Base-by-base conservation (phyloP, 2,329 filamentous ascomycete genomes). In the Cadophora gregata region DNA sequence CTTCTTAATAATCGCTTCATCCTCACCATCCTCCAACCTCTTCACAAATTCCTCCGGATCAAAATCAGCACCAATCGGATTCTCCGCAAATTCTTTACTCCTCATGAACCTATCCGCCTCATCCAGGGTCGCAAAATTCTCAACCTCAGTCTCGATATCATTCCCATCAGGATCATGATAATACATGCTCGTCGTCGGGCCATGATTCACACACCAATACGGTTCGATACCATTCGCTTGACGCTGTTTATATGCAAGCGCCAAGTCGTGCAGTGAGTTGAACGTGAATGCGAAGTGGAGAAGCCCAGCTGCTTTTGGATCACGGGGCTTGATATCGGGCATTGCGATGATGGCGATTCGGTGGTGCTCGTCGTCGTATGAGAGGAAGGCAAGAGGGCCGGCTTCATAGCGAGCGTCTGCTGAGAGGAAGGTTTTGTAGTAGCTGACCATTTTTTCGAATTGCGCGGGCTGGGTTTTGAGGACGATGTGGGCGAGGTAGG, bases 321-420 rank as follows among this genome's bases (percentile, higher is more conserved):
- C 62, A 24, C 42, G 42, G 27, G 50, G 36, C 9, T 21, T 31
- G 38, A 36, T n/a, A n/a, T 38, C 53, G 25, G 53, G 62, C 16
- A 63, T 36, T 19, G 42, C 14, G 29, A 38, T n/a, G 42, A 64
- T 59, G 53, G 62, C 62, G 16, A 64, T 42, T 19, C 62, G 53
- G 53, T 64, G 62, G 29, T 64, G 62, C n/a, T 64, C 62, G 4
- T 59, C 53, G 53, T 64, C 62, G 53, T 59, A 64, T n/a, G 36
- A 21, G 38, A 64, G 62, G 42, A 64, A 59, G 10, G 62, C 21
- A 21, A 64, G 29, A 4, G 10, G 33, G 3, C 48, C 55, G 42
- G 47, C 56, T 25, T 64, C 53, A 25, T 36, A 50, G 51, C 53
- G 24, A 1, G 42, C 38, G 6, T 21, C 48, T 12, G 62, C 62